Conservation (phyloP, 2,329 filamentous ascomycete genomes). For the Arthrobotrys megalospora region DNA sequence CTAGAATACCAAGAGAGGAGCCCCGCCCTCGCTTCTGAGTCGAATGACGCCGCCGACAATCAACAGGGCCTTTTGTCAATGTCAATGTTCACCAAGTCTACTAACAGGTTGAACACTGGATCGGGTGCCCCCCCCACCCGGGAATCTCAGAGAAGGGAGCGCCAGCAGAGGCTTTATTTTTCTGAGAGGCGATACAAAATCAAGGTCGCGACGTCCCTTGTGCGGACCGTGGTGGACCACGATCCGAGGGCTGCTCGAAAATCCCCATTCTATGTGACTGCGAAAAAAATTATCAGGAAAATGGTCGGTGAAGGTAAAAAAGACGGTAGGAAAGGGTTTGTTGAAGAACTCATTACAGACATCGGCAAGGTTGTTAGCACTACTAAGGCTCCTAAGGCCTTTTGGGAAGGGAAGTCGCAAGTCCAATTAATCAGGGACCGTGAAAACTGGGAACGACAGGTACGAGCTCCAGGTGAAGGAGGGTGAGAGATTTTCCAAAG, state of each 20-base stretch:
- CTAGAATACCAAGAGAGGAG: constrained; percentile 87
- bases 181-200: constrained; percentile 45
- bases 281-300: constrained; percentile 44
- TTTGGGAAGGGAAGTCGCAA: constrained; percentile 18
- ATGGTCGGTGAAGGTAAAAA: constrained; percentile 42
- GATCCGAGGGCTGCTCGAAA: constrained; percentile 32
- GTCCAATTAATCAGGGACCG: constrained; percentile 21
- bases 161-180: constrained; percentile 45
- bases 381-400: constrained; percentile 34
- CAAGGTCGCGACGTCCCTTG: constrained; percentile 47
- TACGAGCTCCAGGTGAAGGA: not conserved
- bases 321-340: constrained; percentile 32
- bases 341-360: constrained; percentile 44
- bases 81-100: constrained; percentile 57
- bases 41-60: constrained; percentile 70
- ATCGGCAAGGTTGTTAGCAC: constrained; percentile 32
- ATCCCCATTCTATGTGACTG: constrained; percentile 33
- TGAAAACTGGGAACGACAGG: constrained; percentile 51
- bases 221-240: constrained; percentile 38
- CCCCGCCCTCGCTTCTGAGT: constrained; percentile 70
- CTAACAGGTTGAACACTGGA: constrained; percentile 33
- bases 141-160: constrained; percentile 19
- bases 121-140: constrained; percentile 1
- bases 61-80: constrained; percentile 67
- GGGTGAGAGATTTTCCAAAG: not conserved